phyloP scores from a whole-genome alignment of 257 asterid species.

The Solanum stenotomum region DNA sequence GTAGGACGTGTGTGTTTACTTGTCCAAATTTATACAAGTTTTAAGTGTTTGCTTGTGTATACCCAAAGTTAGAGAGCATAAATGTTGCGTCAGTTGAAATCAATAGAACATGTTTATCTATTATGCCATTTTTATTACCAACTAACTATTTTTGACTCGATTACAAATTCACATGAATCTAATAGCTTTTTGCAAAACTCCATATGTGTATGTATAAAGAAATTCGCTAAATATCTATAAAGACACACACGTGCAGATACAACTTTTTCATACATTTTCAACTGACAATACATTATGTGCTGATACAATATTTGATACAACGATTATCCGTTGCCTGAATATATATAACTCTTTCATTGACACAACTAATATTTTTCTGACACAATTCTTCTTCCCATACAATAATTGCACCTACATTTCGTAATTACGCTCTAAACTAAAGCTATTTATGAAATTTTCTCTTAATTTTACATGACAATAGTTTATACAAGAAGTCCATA shows the following conservation, averaged over 20 bases:
- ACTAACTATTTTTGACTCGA: neutral
- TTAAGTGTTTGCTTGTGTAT: rapidly evolving
- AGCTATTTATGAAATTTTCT: neutral
- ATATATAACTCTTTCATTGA: neutral
- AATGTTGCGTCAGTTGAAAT: too few relatives aligned
- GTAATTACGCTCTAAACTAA: neutral
- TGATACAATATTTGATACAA: too few relatives aligned
- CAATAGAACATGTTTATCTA: too few relatives aligned
- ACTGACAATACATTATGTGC: neutral
- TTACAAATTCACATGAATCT: neutral
- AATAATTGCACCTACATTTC: too few relatives aligned
- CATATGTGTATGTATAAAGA: neutral
- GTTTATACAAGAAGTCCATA: neutral
- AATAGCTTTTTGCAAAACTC: neutral
- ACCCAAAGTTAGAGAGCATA: too few relatives aligned
- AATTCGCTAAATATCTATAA: too few relatives aligned
- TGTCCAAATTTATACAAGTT: too few relatives aligned
- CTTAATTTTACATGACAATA: neutral
- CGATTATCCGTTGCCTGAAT: too few relatives aligned
- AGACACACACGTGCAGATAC: neutral
- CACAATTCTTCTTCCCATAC: neutral
- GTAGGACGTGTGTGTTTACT: too few relatives aligned
- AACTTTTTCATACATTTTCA: neutral
- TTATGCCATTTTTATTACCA: neutral
- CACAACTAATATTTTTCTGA: neutral